phyloP scores from a whole-genome alignment of 192 early-diverging fungal genomes.

The Blastocladiella britannica region DNA sequence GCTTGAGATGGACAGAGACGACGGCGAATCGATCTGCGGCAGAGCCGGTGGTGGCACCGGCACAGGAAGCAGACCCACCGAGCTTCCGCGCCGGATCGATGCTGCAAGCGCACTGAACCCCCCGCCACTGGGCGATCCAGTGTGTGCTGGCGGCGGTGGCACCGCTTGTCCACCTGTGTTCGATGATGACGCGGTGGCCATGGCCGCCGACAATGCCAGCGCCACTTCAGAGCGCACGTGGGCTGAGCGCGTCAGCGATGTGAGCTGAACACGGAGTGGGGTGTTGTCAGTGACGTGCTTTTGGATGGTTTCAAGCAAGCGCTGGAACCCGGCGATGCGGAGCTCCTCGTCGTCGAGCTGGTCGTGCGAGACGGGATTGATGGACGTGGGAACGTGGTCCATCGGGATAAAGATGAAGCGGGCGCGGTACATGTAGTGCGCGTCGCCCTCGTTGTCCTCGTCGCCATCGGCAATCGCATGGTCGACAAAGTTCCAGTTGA shows the following conservation, averaged over 20 bases:
- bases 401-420: slow-evolving; percentile 76
- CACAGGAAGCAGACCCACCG: slow-evolving; percentile 2
- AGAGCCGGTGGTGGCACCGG: no score
- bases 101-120: not conserved
- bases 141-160: not conserved
- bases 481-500: slow-evolving; percentile 91
- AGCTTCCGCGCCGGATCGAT: not conserved
- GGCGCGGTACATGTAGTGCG: slow-evolving; percentile 62
- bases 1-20: no score
- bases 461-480: slow-evolving; percentile 41
- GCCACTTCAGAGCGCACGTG: slow-evolving; percentile 1
- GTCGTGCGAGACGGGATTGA: slow-evolving; percentile 30
- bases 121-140: not conserved
- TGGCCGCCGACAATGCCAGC: slow-evolving; percentile 14
- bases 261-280: not conserved
- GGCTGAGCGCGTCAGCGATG: not conserved
- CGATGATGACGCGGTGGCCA: no score
- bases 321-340: slow-evolving; percentile 61
- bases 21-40: no score
- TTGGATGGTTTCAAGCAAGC: slow-evolving; percentile 64
- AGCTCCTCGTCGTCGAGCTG: slow-evolving; percentile 70
- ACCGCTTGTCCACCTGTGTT: no score
- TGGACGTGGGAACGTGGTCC: slow-evolving; percentile 31
- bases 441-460: slow-evolving; percentile 34
- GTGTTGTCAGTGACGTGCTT: slow-evolving; percentile 9